phyloP scores from a whole-genome alignment of 179 eudicot species.

The Silene coronaria region DNA sequence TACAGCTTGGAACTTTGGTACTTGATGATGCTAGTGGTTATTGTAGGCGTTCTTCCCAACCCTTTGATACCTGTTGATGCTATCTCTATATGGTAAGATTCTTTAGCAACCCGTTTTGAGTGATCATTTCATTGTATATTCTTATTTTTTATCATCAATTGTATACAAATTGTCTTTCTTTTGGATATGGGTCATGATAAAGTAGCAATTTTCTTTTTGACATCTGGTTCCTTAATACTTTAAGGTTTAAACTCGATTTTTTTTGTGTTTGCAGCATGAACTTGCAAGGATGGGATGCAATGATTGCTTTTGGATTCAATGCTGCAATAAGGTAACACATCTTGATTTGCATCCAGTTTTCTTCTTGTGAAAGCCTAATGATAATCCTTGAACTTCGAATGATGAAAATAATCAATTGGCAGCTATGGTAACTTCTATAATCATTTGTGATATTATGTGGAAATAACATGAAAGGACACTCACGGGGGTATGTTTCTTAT shows the following conservation, averaged over 20 bases:
- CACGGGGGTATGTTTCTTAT: background rate
- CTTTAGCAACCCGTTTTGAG: background rate
- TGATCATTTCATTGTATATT: background rate
- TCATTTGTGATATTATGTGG: background rate
- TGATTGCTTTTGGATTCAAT: slow-evolving; percentile 71
- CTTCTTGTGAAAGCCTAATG: background rate
- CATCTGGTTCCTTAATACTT: background rate
- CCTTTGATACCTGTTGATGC: slow-evolving; percentile 73
- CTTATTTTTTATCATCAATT: background rate
- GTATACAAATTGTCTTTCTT: background rate
- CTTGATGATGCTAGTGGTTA: slow-evolving; percentile 60
- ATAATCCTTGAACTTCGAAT: background rate
- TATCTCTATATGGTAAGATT: slow-evolving; percentile 58
- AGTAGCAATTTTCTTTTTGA: background rate
- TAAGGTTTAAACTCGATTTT: background rate
- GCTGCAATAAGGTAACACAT: slow-evolving; percentile 67
- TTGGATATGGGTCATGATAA: background rate
- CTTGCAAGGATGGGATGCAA: slow-evolving; percentile 69
- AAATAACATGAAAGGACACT: background rate
- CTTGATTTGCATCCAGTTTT: background rate
- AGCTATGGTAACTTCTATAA: background rate
- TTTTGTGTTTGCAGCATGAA: slow-evolving; percentile 54
- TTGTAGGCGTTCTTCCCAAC: slow-evolving; percentile 52
- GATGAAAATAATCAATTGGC: background rate
- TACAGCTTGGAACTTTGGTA: slow-evolving; percentile 85